Evolutionary conservation across 192 early-diverging fungal genomes (phyloP).

Genomic region (Coemansia sp.): DNA sequence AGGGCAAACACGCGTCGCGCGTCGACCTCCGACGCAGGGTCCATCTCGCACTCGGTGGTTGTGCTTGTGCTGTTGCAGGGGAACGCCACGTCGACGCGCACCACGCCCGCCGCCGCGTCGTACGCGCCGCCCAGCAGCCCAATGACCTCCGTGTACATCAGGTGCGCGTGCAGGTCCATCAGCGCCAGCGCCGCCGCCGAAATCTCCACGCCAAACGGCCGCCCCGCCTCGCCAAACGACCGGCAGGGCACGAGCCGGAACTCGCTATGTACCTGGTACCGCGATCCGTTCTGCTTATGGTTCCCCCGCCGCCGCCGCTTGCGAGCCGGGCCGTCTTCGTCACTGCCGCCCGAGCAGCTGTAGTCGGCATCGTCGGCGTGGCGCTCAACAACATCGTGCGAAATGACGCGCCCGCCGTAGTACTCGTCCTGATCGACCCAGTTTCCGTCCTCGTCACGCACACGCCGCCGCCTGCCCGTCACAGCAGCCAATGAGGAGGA

Average conservation of each 20-base stretch:
- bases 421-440: constrained; percentile 29
- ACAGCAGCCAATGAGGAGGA: neutral
- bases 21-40: constrained; percentile 81
- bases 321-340: constrained; percentile 4
- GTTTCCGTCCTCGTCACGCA: constrained; percentile 14
- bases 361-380: constrained; percentile 42
- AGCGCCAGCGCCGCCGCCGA: constrained; percentile 64
- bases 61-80: constrained; percentile 84
- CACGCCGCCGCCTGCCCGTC: constrained; percentile 14
- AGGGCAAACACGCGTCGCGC: constrained; percentile 75
- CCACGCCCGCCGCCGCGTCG: constrained; percentile 45
- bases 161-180: constrained; percentile 92
- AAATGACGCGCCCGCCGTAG: constrained; percentile 40
- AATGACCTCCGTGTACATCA: constrained; percentile 91
- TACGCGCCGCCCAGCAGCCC: constrained; percentile 87
- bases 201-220: constrained; percentile 29
- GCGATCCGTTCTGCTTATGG: constrained; percentile 4
- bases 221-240: constrained; percentile 7
- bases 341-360: constrained; percentile 20
- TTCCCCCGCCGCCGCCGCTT: constrained; percentile 8
- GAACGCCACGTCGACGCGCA: constrained; percentile 71
- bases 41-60: constrained; percentile 93
- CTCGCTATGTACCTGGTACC: constrained; percentile 27
- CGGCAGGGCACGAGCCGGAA: constrained; percentile 47
- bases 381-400: constrained; percentile 36